phyloP scores from a whole-genome alignment of 306 rosid genomes.

The Glycine soja region DNA sequence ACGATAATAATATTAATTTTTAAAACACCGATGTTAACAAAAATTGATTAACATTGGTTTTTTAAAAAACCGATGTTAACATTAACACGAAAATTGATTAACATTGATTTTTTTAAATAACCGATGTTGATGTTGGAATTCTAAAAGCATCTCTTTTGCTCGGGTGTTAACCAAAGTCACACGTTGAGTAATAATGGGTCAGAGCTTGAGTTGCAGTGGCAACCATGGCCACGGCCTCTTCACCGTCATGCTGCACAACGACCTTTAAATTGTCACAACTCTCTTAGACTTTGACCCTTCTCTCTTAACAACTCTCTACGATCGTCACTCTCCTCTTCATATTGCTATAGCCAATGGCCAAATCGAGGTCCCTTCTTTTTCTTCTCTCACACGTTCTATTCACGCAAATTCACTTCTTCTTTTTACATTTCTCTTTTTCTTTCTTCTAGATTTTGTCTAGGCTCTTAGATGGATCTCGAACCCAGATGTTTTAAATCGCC shows the following conservation, averaged over 20 bases:
- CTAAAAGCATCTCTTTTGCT: no score
- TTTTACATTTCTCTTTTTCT: neutral
- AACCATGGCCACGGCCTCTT: constrained; percentile 71
- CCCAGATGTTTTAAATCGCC: constrained; percentile 87
- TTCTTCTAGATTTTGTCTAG: constrained; percentile 66
- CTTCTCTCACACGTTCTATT: neutral
- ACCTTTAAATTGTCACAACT: constrained; percentile 53
- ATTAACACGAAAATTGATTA: no score
- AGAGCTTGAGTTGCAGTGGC: constrained; percentile 69
- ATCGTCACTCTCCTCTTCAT: constrained; percentile 84
- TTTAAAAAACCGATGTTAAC: no score
- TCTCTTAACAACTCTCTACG: constrained; percentile 68
- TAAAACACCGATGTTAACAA: no score
- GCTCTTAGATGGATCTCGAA: constrained; percentile 74
- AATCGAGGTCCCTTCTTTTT: constrained; percentile 68
- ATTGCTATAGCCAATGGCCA: constrained; percentile 86
- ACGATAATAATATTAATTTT: no score
- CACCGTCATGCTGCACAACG: constrained; percentile 72
- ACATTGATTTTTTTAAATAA: no score
- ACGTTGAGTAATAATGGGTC: constrained; percentile 78
- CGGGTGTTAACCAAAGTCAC: no score
- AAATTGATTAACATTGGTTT: no score
- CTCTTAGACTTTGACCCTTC: constrained; percentile 58
- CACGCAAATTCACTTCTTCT: neutral
- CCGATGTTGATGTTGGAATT: no score